Evolutionary conservation across 495 filamentous ascomycete genomes (phyloP), one percentile per base, ranked within the genome.

Genomic region (Cenococcum geophilum): DNA sequence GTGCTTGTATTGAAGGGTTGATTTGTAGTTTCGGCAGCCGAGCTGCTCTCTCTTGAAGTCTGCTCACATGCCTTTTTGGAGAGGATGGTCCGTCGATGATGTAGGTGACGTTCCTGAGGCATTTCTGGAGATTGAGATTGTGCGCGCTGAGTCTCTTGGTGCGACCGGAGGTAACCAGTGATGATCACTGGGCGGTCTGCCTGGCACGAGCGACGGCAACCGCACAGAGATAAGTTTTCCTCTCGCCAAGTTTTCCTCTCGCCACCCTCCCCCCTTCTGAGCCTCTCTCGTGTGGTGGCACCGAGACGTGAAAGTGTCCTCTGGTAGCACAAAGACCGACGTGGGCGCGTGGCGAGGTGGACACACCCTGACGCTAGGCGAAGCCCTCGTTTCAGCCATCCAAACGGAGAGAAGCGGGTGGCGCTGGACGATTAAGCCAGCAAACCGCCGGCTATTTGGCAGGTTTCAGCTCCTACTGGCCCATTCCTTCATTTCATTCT

Each of bases 401-500:
- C 21, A 23, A 16, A 25, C 25, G 23, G n/a, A 27, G 25, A 52
- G 14, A 10, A 52, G 21, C 25, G 49, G 20, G 18, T 6, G 23
- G 18, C 14, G 25, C 25, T 32, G 21, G 20, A 32, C 20, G 49
- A 27, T 16, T 20, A 32, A 32, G 14, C 49, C 14, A 32, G 18
- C 49, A 52, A 23, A 32, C 21, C 14, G 14, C 21, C 49, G 49
- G 49, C 49, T 52, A 52, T 23, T 9, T 32, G 27, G 21, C 21
- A 32, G 23, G 49, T 52, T 52, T 52, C 49, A 52, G 18, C 14
- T 32, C 20, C 22, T 6, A 23, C 49, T 52, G 49, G 25, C 49
- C 49, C 21, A 52, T 32, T 52, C 49, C 49, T 52, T 52, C 49
- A 52, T 52, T 52, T 52, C 49, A 32, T 18, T 45, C 27, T 52